Conservation (phyloP, 331 rosid genomes). For the Acacia concinna region DNA sequence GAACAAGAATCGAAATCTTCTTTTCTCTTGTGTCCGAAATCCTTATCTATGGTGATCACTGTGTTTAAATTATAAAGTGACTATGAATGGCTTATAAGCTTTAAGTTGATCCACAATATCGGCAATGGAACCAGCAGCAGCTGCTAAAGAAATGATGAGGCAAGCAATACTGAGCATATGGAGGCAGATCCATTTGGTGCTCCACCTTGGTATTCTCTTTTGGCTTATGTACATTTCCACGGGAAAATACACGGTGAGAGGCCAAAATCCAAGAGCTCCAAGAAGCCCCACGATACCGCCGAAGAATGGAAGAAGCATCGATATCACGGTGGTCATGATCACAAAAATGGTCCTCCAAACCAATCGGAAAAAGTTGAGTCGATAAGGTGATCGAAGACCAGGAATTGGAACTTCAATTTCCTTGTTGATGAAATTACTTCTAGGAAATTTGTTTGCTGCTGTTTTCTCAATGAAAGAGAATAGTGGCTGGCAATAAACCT, state of each 20-base stretch:
- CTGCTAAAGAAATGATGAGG: conserved; percentile 15
- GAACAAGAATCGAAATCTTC: conserved; percentile 28
- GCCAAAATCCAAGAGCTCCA: conserved; percentile 53
- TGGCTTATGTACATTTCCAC: conserved; percentile 47
- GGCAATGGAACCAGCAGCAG: conserved; percentile 43
- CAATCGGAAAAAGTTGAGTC: conserved; percentile 39
- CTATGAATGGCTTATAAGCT: conserved; percentile 38
- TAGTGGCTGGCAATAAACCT: conserved; percentile 46
- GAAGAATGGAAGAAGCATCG: conserved; percentile 51
- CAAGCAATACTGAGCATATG: conserved; percentile 36
- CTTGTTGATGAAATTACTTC: conserved; percentile 26
- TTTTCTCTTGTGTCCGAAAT: conserved; percentile 18
- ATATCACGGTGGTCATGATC: conserved; percentile 22
- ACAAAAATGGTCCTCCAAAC: conserved; percentile 52
- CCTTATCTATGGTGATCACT: conserved; percentile 11
- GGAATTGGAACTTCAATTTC: conserved; percentile 24
- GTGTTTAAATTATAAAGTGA: conserved; percentile 10
- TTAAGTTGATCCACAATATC: conserved; percentile 36
- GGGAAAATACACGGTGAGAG: conserved; percentile 49
- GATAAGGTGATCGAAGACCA: conserved; percentile 16
- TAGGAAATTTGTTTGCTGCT: conserved; percentile 26
- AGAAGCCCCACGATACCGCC: conserved; percentile 43
- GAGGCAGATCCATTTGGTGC: conserved; percentile 41
- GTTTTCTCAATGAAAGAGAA: conserved; percentile 34
- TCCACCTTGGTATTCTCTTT: conserved; percentile 34